phyloP scores from a whole-genome alignment of 148 eudicot genomes.

The Camellia japonica region DNA sequence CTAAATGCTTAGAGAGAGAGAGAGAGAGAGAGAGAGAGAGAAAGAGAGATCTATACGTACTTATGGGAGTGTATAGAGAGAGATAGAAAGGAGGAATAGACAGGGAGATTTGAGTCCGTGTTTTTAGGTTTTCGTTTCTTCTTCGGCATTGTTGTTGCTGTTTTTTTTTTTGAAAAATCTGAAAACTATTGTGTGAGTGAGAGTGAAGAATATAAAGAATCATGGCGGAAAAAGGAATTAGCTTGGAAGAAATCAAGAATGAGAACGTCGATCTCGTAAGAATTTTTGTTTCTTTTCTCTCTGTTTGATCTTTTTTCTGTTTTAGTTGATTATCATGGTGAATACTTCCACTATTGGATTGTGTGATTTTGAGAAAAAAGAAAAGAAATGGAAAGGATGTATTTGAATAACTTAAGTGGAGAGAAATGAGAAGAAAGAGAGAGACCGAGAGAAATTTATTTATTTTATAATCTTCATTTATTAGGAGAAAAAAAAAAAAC shows the following conservation, averaged over 20 bases:
- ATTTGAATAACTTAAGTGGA: no score
- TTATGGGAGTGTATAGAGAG: background rate
- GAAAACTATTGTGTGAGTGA: background rate
- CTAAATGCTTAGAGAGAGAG: background rate
- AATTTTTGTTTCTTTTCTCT: background rate
- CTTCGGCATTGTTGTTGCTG: background rate
- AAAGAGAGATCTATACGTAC: background rate
- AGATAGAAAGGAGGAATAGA: background rate
- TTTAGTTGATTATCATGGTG: background rate
- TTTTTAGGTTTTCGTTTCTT: no score
- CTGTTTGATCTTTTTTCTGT: background rate
- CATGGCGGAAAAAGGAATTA: slow-evolving; percentile 18
- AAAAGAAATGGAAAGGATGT: no score
- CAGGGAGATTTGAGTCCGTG: no score
- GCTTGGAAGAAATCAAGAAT: slow-evolving; percentile 46
- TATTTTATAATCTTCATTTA: no score
- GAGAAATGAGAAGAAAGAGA: no score
- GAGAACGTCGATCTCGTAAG: slow-evolving; percentile 68
- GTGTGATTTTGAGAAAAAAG: no score
- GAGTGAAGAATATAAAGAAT: background rate
- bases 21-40: background rate
- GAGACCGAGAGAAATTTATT: no score
- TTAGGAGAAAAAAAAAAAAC: no score
- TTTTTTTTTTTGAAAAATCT: no score
- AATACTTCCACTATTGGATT: no score